phyloP scores from a whole-genome alignment of 2,329 filamentous ascomycete genomes.

The Fusarium tricinctum region DNA sequence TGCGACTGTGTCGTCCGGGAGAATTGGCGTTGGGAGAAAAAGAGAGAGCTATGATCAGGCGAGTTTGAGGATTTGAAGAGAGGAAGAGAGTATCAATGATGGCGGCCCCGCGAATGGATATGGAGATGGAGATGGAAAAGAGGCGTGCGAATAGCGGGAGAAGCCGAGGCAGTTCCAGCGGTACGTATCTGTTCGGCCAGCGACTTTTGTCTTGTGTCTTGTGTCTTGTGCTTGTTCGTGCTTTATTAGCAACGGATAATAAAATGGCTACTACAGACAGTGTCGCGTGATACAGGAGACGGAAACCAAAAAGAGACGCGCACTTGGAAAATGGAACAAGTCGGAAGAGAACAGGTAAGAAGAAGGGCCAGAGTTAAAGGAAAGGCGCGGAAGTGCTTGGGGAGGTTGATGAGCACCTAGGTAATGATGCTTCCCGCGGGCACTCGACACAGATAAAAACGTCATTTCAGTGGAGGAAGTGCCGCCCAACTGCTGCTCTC shows the following conservation, averaged over 20 bases:
- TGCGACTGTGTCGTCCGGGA: slow-evolving; percentile 28
- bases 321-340: slow-evolving; percentile 32
- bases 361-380: slow-evolving; percentile 13
- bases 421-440: slow-evolving; percentile 37
- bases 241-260: slow-evolving; percentile 19
- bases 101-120: slow-evolving; percentile 45
- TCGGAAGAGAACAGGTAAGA: slow-evolving; percentile 26
- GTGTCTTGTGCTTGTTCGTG: slow-evolving; percentile 17
- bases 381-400: slow-evolving; percentile 44
- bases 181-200: slow-evolving; percentile 23
- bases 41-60: slow-evolving; percentile 12
- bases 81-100: slow-evolving; percentile 34
- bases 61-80: slow-evolving; percentile 42
- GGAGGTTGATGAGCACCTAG: slow-evolving; percentile 37
- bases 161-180: slow-evolving; percentile 48
- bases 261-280: slow-evolving; percentile 7
- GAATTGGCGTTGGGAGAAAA: slow-evolving; percentile 26
- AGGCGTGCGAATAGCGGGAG: slow-evolving; percentile 45
- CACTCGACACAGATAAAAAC: slow-evolving; percentile 27
- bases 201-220: slow-evolving; percentile 10
- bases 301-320: slow-evolving; percentile 18
- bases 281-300: slow-evolving; percentile 29
- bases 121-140: slow-evolving; percentile 18
- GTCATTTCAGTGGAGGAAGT: slow-evolving; percentile 41
- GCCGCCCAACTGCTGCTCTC: slow-evolving; percentile 19